Evolutionary conservation across 2,329 filamentous ascomycete genomes (phyloP).

Genomic region (Aureobasidium vineae): DNA sequence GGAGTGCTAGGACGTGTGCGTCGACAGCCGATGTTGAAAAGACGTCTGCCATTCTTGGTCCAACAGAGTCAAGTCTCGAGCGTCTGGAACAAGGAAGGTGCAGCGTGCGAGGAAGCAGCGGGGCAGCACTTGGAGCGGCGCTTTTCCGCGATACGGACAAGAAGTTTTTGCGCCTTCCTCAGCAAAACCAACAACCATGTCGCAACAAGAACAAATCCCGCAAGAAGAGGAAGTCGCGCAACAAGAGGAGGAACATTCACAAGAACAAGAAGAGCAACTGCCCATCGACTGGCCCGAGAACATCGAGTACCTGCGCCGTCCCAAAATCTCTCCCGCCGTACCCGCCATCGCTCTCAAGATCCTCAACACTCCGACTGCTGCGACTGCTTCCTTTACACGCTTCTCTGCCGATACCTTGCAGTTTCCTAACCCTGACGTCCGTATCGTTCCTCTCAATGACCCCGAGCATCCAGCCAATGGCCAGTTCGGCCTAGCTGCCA

Average conservation of each 20-base stretch:
- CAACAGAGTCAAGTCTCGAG: background rate
- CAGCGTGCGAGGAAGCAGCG: background rate
- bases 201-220: background rate
- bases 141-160: constrained; percentile 2
- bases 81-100: background rate
- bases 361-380: constrained; percentile 33
- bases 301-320: constrained; percentile 36
- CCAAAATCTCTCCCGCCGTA: constrained; percentile 35
- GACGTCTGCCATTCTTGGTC: constrained; percentile 28
- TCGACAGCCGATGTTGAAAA: constrained; percentile 30
- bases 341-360: constrained; percentile 32
- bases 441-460: constrained; percentile 44
- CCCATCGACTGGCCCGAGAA: constrained; percentile 36
- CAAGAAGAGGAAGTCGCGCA: background rate
- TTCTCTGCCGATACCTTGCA: constrained; percentile 30
- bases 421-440: constrained; percentile 42
- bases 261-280: background rate
- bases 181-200: background rate
- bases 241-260: background rate
- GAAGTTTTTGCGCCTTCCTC: background rate
- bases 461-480: constrained; percentile 49
- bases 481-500: constrained; percentile 52
- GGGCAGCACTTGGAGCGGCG: background rate
- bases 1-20: constrained; percentile 41
- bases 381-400: constrained; percentile 33